Evolutionary conservation across 495 filamentous ascomycete species (phyloP), one percentile per base, ranked within the genome.

Genomic region (Xylaria castorea): DNA sequence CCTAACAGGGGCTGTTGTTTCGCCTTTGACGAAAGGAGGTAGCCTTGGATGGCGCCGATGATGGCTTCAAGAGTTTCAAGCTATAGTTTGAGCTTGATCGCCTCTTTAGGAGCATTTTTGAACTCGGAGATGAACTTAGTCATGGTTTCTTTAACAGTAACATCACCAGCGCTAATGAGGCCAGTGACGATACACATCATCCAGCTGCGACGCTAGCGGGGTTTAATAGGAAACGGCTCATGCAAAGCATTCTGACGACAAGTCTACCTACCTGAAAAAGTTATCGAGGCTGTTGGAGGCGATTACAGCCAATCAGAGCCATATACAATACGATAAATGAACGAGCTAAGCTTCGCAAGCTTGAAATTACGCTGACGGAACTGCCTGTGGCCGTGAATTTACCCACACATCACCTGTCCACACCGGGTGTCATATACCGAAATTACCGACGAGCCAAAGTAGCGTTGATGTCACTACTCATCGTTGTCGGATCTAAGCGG

Each of bases 41-140:
- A 51, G n/a, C n/a, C 48, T 51, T 51, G n/a, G n/a, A 51, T n/a
- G 11, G n/a, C 48, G 48, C 48, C 25, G 48, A 51, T 51, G n/a
- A 25, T 51, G 6, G 48, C 48, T 25, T 51, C 48, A n/a, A 51
- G 48, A 25, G 22, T 51, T 25, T 51, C 48, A 1, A 51, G 48
- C n/a, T 51, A 20, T 51, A 51, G 48, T 51, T 25, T 51, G n/a
- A 51, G 48, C 8, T 51, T 51, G n/a, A 11, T 51, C 20, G 48
- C 48, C n/a, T 51, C n/a, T 22, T 25, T 22, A n/a, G 48, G 48
- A 51, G 48, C n/a, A 22, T 51, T 51, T 51, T n/a, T 51, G n/a
- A 51, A 51, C 7, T 51, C n/a, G 48, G 20, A 51, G 20, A 51
- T 51, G 48, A 51, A 22, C 7, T 22, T 51, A 9, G n/a, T 51